phyloP scores from a whole-genome alignment of 1,284 basidiomycete species.

The Gomphus sp. region DNA sequence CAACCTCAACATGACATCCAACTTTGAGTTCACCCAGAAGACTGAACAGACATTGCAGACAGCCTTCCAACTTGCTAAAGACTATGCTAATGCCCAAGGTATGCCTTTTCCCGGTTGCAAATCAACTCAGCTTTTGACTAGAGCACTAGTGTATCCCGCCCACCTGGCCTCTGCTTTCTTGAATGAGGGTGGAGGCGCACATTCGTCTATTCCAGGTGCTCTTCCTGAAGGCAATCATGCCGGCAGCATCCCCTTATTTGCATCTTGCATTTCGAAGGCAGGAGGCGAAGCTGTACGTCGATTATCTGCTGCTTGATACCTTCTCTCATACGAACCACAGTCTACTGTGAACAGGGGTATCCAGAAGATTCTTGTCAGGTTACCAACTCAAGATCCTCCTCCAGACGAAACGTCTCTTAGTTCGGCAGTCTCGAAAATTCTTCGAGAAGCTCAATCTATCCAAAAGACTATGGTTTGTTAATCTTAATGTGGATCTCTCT shows the following conservation, averaged over 20 bases:
- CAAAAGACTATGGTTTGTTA: slow-evolving; percentile 66
- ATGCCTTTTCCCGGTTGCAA: slow-evolving; percentile 12
- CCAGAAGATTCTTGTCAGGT: slow-evolving; percentile 62
- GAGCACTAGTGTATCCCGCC: slow-evolving; percentile 50
- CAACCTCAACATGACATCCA: slow-evolving; percentile 36
- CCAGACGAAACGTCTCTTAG: slow-evolving; percentile 73
- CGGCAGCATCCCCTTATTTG: slow-evolving; percentile 48
- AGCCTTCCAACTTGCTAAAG: slow-evolving; percentile 74
- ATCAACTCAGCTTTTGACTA: not conserved
- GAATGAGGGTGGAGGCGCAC: slow-evolving; percentile 41
- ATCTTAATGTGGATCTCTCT: not conserved
- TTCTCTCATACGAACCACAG: slow-evolving; percentile 25
- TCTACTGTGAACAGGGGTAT: slow-evolving; percentile 47
- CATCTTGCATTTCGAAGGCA: slow-evolving; percentile 66
- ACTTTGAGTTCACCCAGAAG: slow-evolving; percentile 76
- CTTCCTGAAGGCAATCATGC: slow-evolving; percentile 15
- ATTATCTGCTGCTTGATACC: slow-evolving; percentile 6
- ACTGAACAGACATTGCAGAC: slow-evolving; percentile 55
- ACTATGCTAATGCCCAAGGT: slow-evolving; percentile 75
- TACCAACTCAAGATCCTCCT: slow-evolving; percentile 79
- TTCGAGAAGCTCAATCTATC: slow-evolving; percentile 72
- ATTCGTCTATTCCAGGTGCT: slow-evolving; percentile 23
- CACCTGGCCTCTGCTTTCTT: slow-evolving; percentile 74
- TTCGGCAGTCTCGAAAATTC: slow-evolving; percentile 51
- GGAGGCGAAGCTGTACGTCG: slow-evolving; percentile 65